Evolutionary conservation across 2,329 filamentous ascomycete genomes (phyloP).

Genomic region (Xylariaceae sp.): DNA sequence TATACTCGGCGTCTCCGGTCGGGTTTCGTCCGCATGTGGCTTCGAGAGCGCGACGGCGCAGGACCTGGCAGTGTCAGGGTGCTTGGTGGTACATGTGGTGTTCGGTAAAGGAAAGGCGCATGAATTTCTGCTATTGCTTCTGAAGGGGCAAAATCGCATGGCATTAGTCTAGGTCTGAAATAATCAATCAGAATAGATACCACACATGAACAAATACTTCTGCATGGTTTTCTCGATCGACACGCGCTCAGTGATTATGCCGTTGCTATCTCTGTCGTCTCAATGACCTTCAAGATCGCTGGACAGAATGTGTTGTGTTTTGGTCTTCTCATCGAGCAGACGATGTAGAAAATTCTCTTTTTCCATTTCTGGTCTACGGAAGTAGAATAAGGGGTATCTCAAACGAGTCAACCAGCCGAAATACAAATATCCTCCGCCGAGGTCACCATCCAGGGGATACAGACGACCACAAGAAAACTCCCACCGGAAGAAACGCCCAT

Average conservation of each 20-base stretch:
- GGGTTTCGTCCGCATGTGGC: conserved; percentile 2
- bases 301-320: no score
- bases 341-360: neutral
- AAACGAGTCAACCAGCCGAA: conserved; percentile 3
- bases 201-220: conserved; percentile 9
- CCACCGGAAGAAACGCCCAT: no score
- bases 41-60: conserved; percentile 8
- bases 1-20: conserved; percentile 1
- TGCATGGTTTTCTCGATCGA: neutral
- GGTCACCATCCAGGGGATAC: neutral
- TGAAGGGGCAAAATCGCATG: conserved; percentile 10
- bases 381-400: conserved; percentile 12
- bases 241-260: neutral
- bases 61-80: conserved; percentile 7
- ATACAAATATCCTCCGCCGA: neutral
- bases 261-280: neutral
- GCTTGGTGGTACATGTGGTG: conserved; percentile 15
- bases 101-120: conserved; percentile 17
- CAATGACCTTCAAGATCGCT: neutral
- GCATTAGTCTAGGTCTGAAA: conserved; percentile 16
- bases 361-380: neutral
- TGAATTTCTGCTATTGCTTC: conserved; percentile 17
- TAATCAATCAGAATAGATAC: conserved; percentile 16
- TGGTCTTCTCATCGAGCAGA: neutral
- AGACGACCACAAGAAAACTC: no score